Evolutionary conservation across 768 basidiomycete species (phyloP), one percentile per base, ranked within the genome.

Genomic region (Amanita thiersii): DNA sequence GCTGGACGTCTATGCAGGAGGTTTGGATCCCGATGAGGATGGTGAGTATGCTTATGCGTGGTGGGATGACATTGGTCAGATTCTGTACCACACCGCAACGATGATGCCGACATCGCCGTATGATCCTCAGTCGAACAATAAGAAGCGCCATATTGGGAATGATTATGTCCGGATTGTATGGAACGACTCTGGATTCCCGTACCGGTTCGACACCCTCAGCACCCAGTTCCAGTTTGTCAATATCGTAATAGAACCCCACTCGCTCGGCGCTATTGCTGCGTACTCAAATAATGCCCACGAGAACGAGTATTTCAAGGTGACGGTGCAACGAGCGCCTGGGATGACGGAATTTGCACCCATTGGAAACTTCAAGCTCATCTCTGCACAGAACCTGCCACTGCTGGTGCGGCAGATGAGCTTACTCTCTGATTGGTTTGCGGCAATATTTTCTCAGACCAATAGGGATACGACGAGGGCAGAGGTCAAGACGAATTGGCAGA

Each of bases 181-280:
- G 87, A 99, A 99, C 63, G 94, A 98, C 56, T 90, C 90, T 8
- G 93, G 93, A n/a, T 52, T 62, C 18, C 77, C 82, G 2, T 98
- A 96, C 62, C 74, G 67, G 39, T 96, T 97, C 56, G 88, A 96
- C 63, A 98, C 93, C 5, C 72, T 99, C 42, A 65, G 74, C 17
- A 94, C 94, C 6, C 81, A 89, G 55, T 99, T 94, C 70, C 93
- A 97, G 57, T 97, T 94, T 55, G 79, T 97, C 54, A 98, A 98
- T 64, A 89, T 99, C 54, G 82, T 99, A 54, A 83, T 99, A 56
- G 89, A 96, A 54, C 91, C 96, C 0, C 91, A 88, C 59, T 90
- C 88, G 9, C 65, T 80, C 39, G 88, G 86, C 21, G 76, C 85
- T 24, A 83, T 88, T 47, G 80, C 87, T 2, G 86, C 89, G 21